phyloP scores from a whole-genome alignment of 176 grass and related monocot genomes.

The Themeda triandra region DNA sequence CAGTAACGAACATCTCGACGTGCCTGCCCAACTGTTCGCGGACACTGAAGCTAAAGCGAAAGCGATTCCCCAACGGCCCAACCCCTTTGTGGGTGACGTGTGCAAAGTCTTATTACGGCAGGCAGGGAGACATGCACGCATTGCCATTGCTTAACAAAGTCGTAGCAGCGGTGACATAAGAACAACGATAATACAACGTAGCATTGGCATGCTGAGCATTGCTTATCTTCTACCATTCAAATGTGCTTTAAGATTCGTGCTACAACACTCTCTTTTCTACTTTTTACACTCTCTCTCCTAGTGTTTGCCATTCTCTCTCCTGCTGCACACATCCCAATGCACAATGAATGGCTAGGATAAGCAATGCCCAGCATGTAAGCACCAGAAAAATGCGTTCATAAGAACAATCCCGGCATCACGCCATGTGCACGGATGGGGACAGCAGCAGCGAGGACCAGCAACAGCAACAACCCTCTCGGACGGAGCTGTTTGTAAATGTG shows the following conservation, averaged over 20 bases:
- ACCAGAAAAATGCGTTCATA: too few relatives aligned
- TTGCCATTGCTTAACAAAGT: constrained; percentile 19
- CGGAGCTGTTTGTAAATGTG: background rate
- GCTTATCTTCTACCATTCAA: too few relatives aligned
- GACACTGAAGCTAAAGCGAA: constrained; percentile 16
- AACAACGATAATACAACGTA: too few relatives aligned
- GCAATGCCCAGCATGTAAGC: too few relatives aligned
- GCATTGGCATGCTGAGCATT: too few relatives aligned
- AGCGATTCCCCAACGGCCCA: background rate
- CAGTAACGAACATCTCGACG: background rate
- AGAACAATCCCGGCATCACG: constrained; percentile 25
- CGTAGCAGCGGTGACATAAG: constrained; percentile 5
- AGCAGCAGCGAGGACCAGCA: constrained; percentile 24
- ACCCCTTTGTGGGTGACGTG: background rate
- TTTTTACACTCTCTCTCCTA: too few relatives aligned
- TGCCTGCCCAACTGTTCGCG: background rate
- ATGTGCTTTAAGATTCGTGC: too few relatives aligned
- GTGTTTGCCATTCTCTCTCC: too few relatives aligned
- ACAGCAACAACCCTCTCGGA: background rate
- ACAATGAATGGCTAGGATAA: too few relatives aligned
- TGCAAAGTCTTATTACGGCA: background rate
- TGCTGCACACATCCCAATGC: too few relatives aligned
- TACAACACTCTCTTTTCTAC: too few relatives aligned
- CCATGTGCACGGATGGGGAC: constrained; percentile 57
- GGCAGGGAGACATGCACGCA: constrained; percentile 19